Evolutionary conservation across 306 rosid genomes (phyloP), one percentile per base, ranked within the genome.

Genomic region (Lathyrus sativus): DNA sequence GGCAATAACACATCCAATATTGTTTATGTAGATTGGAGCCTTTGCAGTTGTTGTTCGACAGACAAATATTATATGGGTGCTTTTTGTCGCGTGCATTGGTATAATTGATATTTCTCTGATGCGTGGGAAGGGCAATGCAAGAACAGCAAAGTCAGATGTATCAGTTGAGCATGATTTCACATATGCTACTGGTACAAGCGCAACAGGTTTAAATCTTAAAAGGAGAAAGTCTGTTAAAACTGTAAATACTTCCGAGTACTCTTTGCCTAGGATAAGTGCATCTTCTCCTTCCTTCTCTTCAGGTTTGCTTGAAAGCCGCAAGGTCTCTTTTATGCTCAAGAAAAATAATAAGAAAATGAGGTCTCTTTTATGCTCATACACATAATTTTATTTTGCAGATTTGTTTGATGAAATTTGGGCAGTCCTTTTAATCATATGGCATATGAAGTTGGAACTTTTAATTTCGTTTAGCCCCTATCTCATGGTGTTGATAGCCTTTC

Each of bases 41-140:
- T 65, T 86, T 68, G 81, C 96, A 60, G 90, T 92, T 72, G 78
- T 84, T 79, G 75, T 92, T 82, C 86, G 96, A 48, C 98, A 92
- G 75, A 90, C 96, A 76, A 92, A 90, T 85, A 79, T 92, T 73
- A 64, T 92, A 65, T 92, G 98, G 96, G 80, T 88, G 68, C 86
- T 88, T 75, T 90, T 90, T 70, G 95, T 86, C 66, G 87, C 91
- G n/a, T 86, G 96, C 78, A 66, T 81, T 15, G 91, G 78, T 73
- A 73, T 92, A 69, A 74, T 92, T 66, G 76, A 92, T 61, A 76
- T 82, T 68, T 78, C 89, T 72, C 61, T 74, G 43, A 78, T 33
- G 62, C 49, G 10, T 45, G 71, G 49, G 18, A 76, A 71, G 78
- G 80, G 78, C 50, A 67, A 62, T 46, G 46, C 69, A 53, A 74